Conservation (phyloP, 345 rosid species). For the Jatropha curcas region DNA sequence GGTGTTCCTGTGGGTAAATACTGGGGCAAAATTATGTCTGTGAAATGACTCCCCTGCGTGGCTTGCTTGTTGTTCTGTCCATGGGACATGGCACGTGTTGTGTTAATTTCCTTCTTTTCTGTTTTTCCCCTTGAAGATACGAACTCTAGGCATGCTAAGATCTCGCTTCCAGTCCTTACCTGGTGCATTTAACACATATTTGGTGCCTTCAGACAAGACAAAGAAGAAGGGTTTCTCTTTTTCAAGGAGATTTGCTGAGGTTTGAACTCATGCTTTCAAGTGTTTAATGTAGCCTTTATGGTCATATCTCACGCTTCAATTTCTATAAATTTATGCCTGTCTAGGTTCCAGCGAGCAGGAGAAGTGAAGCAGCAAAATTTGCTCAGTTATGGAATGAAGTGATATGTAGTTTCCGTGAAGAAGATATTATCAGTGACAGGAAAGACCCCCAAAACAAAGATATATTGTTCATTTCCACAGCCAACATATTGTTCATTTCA, state of each 20-base stretch:
- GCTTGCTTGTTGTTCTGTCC: background rate
- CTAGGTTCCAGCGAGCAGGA: conserved; percentile 80
- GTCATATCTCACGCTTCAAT: background rate
- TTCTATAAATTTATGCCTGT: conserved; percentile 14
- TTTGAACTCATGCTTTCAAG: conserved; percentile 26
- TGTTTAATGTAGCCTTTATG: conserved; percentile 6
- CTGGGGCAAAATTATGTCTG: background rate
- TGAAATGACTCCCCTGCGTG: background rate
- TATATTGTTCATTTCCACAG: conserved; percentile 10
- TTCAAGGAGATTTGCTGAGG: conserved; percentile 84
- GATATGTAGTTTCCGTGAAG: conserved; percentile 93
- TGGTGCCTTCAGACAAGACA: conserved; percentile 84
- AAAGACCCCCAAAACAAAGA: conserved; percentile 36
- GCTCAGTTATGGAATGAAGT: conserved; percentile 99
- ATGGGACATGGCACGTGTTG: background rate
- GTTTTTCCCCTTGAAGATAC: conserved; percentile 50
- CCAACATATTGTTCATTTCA: conserved; percentile 14
- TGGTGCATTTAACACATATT: conserved; percentile 78
- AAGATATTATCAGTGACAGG: conserved; percentile 97
- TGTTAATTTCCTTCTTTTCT: background rate
- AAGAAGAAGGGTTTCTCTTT: conserved; percentile 84
- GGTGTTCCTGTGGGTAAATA: background rate
- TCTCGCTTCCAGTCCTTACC: conserved; percentile 95
- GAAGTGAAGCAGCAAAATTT: conserved; percentile 98
- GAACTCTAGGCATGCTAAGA: conserved; percentile 93